These are phyloP conservation scores for Microstegium vimineum DNA, from an alignment of 176 grass and related monocot genomes.

Conservation along the genomic window DNA sequence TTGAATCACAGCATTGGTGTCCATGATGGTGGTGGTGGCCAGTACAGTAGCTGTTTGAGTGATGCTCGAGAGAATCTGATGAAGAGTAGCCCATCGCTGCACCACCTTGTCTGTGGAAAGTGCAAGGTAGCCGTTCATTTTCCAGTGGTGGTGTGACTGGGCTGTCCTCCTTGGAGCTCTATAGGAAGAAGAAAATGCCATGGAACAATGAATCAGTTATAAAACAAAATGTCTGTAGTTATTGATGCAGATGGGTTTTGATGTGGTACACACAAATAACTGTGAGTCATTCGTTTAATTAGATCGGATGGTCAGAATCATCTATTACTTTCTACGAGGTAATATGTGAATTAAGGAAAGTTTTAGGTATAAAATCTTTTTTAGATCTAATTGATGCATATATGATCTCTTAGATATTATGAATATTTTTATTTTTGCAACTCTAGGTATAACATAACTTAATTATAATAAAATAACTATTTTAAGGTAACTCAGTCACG, in stretches of 20 bases:
- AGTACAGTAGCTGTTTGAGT: slow-evolving; percentile 25
- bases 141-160: slow-evolving; percentile 73
- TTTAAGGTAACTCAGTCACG: too few species aligned
- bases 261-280: too few species aligned
- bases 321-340: too few species aligned
- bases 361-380: too few species aligned
- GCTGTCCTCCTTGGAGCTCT: slow-evolving; percentile 81
- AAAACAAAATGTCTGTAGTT: not conserved
- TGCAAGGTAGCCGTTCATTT: slow-evolving; percentile 66
- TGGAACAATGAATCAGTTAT: not conserved
- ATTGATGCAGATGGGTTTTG: not conserved
- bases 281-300: too few species aligned
- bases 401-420: too few species aligned
- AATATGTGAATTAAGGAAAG: too few species aligned
- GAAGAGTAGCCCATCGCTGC: slow-evolving; percentile 68
- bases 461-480: too few species aligned
- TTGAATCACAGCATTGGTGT: slow-evolving; percentile 48
- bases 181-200: slow-evolving; percentile 13
- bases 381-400: too few species aligned
- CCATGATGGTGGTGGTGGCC: slow-evolving; percentile 39
- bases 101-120: slow-evolving; percentile 49
- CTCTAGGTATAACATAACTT: too few species aligned
- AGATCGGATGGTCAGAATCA: too few species aligned
- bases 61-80: slow-evolving; percentile 80
- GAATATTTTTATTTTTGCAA: too few species aligned